Conservation (phyloP, 768 basidiomycete species). For the Leucogyrophana mollusca region DNA sequence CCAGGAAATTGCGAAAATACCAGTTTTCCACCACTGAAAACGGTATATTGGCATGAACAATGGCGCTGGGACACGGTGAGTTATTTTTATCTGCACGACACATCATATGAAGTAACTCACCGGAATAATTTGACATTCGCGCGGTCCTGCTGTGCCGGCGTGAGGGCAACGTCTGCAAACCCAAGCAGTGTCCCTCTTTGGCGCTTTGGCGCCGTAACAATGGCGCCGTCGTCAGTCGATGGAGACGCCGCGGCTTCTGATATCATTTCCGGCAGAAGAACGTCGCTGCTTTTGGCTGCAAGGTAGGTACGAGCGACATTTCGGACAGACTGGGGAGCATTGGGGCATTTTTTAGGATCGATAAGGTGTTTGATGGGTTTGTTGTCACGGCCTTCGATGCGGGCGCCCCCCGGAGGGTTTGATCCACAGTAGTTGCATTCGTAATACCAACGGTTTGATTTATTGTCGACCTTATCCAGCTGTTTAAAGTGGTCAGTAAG, state of each 20-base stretch:
- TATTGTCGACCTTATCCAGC: slow-evolving; percentile 3
- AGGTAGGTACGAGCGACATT: background rate
- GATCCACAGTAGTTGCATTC: slow-evolving; percentile 11
- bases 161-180: background rate
- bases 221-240: background rate
- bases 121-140: slow-evolving; percentile 4
- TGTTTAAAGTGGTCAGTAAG: slow-evolving; percentile 2
- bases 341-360: background rate
- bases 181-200: background rate
- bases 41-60: slow-evolving; percentile 24
- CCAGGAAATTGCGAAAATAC: slow-evolving; percentile 20
- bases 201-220: background rate
- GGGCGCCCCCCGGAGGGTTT: background rate
- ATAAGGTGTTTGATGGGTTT: slow-evolving; percentile 10
- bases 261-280: background rate
- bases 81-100: background rate
- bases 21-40: slow-evolving; percentile 18
- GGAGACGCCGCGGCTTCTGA: background rate
- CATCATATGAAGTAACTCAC: background rate
- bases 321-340: background rate
- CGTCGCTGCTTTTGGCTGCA: background rate
- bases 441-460: slow-evolving; percentile 7
- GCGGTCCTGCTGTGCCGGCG: background rate
- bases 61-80: background rate
- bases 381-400: slow-evolving; percentile 11